Conservation (phyloP, 2,329 filamentous ascomycete species). For the Albifimbria verrucaria region DNA sequence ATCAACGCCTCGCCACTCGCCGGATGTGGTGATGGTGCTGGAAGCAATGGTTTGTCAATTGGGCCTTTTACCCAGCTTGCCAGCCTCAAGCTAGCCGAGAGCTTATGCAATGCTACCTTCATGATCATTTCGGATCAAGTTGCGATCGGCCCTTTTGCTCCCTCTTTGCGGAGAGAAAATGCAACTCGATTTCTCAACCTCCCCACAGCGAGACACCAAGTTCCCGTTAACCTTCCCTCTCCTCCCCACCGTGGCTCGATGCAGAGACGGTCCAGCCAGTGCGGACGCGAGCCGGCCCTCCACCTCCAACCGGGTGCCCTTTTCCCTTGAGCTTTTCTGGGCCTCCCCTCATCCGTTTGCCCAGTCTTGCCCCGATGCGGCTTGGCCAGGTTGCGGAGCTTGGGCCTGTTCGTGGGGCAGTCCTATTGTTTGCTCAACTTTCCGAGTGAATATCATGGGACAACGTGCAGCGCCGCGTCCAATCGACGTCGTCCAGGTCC, state of each 20-base stretch:
- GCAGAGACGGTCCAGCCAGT: background rate
- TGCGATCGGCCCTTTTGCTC: background rate
- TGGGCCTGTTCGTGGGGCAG: background rate
- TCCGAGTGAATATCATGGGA: too few relatives aligned
- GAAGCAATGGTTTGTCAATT: too few relatives aligned
- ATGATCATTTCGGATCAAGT: background rate
- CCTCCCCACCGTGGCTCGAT: too few relatives aligned
- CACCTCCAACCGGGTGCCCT: slow-evolving; percentile 1
- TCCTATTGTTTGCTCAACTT: too few relatives aligned
- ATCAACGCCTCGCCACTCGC: too few relatives aligned
- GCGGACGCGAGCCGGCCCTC: background rate
- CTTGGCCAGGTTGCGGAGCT: background rate
- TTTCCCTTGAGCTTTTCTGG: background rate
- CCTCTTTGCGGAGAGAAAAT: background rate
- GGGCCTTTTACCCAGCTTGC: too few relatives aligned
- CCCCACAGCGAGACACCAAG: too few relatives aligned
- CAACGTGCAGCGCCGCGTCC: too few relatives aligned
- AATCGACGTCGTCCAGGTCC: too few relatives aligned
- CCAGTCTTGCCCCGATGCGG: background rate
- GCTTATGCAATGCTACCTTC: background rate
- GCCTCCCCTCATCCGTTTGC: background rate
- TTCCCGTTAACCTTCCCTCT: too few relatives aligned
- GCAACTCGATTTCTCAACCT: too few relatives aligned
- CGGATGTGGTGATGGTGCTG: too few relatives aligned
- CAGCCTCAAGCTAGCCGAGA: background rate